These are phyloP conservation scores for Malus hybrid DNA, from an alignment of 331 rosid species.

Conservation along the genomic window DNA sequence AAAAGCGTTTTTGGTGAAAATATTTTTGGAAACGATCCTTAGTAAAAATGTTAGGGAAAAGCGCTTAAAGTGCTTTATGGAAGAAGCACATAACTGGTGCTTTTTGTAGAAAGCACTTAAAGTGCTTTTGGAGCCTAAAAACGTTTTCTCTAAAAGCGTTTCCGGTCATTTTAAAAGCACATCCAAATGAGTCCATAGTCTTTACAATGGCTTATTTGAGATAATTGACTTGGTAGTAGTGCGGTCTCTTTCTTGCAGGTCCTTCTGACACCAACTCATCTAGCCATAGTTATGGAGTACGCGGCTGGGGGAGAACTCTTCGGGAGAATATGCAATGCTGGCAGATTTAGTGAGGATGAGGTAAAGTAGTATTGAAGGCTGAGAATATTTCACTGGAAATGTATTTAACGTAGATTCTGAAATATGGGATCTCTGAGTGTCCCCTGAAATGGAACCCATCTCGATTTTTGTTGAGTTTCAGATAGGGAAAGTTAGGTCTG, in stretches of 20 bases:
- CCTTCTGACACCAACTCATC: slow-evolving; percentile 73
- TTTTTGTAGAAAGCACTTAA: no score
- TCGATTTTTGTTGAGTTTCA: neutral
- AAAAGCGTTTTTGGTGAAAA: no score
- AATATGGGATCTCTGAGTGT: neutral
- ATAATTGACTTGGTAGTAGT: slow-evolving; percentile 12
- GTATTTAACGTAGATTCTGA: neutral
- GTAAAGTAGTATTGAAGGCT: slow-evolving; percentile 17
- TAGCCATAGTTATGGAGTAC: slow-evolving; percentile 84
- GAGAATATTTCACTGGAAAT: neutral
- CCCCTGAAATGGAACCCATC: neutral
- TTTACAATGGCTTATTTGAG: no score
- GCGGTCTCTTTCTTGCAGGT: slow-evolving; percentile 43
- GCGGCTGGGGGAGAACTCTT: slow-evolving; percentile 86
- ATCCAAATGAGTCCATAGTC: neutral
- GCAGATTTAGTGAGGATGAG: slow-evolving; percentile 86
- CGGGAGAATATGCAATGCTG: slow-evolving; percentile 63
- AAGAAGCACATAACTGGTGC: no score
- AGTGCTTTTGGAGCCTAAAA: no score
- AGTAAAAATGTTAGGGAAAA: no score
- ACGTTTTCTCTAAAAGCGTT: no score
- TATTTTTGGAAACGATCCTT: no score
- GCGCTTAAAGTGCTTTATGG: no score
- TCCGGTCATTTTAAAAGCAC: no score
- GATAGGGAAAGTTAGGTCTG: no score